Evolutionary conservation across 2,329 filamentous ascomycete genomes (phyloP), one percentile per base, ranked within the genome.

Genomic region (Aspergillus vadensis): DNA sequence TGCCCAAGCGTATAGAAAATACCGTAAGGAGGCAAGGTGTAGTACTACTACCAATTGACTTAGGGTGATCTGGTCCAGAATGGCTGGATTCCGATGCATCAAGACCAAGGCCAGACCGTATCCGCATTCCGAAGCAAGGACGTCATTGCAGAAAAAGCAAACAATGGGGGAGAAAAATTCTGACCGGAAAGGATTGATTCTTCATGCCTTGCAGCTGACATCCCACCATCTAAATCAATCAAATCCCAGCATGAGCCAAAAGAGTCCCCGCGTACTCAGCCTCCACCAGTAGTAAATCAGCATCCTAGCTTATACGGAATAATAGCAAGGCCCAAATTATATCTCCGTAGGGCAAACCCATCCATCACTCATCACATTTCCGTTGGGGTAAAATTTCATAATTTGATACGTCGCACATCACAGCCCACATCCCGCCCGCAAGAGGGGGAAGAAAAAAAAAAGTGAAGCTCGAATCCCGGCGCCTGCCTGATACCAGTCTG

Each of bases 191-290:
- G 47, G 27, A 14, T 50, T 50, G 30, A 12, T 50, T 50, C 47
- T 50, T 27, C 47, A 30, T 50, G 47, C 47, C 25, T 50, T 50
- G 25, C 47, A 30, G 47, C 47, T 50, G 23, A 49, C 44, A 49
- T 30, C 44, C 44, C 44, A 48, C 44, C 44, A 36, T 36, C 32
- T 36, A 36, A 36, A 43, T 43, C 39, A 43, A 43, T 12, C 17
- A n/a, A 8, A 19, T 43, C 7, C 23, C 23, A 30, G 10, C 44
- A 49, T 43, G 41, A 50, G 23, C 32, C 23, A 30, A 30, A 32
- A 50, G n/a, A 3, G 27, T 30, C 47, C 47, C 47, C 47, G 47
- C 23, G 47, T 27, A 30, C 47, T 15, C 47, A 50, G 15, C 19
- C 25, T 32, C 47, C 47, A 50, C 47, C 44, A 7, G n/a, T 49